Evolutionary conservation across 768 basidiomycete genomes (phyloP).

Genomic region (Naganishia vishniacii): DNA sequence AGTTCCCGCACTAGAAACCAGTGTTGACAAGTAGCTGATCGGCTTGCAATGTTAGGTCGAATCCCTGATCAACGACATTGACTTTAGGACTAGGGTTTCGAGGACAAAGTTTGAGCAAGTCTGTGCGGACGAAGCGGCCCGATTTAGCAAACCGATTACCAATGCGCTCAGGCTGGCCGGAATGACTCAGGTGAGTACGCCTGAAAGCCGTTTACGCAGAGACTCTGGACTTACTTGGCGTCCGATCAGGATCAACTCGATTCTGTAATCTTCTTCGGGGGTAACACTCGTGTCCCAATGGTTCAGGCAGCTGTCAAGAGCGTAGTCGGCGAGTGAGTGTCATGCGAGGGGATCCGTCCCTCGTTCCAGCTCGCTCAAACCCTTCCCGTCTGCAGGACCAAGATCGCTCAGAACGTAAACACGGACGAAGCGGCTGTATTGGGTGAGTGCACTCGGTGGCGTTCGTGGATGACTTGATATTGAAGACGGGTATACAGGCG

Average conservation of each 20-base stretch:
- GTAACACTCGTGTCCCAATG: slow-evolving; percentile 83
- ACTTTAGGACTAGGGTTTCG: slow-evolving; percentile 73
- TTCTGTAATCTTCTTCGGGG: slow-evolving; percentile 89
- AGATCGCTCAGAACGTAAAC: slow-evolving; percentile 90
- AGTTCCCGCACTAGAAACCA: slow-evolving; percentile 35
- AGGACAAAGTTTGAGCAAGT: slow-evolving; percentile 71
- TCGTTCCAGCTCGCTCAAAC: too few species aligned
- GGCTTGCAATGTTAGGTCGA: slow-evolving; percentile 60
- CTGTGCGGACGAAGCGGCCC: slow-evolving; percentile 61
- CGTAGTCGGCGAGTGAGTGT: slow-evolving; percentile 60
- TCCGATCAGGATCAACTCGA: slow-evolving; percentile 63
- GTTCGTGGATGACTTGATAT: too few species aligned
- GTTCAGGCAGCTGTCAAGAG: slow-evolving; percentile 73
- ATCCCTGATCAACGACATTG: slow-evolving; percentile 80
- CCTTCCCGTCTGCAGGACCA: slow-evolving; percentile 57
- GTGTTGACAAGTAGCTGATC: slow-evolving; percentile 5
- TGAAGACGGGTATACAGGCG: slow-evolving; percentile 49
- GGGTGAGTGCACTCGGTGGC: slow-evolving; percentile 53
- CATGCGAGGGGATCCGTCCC: too few species aligned
- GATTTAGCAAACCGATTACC: slow-evolving; percentile 65
- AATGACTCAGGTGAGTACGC: slow-evolving; percentile 58
- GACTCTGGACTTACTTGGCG: slow-evolving; percentile 20
- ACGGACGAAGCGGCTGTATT: slow-evolving; percentile 94
- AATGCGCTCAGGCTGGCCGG: slow-evolving; percentile 67
- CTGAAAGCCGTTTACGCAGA: background rate